Base-by-base conservation (phyloP, 768 basidiomycete species). In the Suillus lakei region DNA sequence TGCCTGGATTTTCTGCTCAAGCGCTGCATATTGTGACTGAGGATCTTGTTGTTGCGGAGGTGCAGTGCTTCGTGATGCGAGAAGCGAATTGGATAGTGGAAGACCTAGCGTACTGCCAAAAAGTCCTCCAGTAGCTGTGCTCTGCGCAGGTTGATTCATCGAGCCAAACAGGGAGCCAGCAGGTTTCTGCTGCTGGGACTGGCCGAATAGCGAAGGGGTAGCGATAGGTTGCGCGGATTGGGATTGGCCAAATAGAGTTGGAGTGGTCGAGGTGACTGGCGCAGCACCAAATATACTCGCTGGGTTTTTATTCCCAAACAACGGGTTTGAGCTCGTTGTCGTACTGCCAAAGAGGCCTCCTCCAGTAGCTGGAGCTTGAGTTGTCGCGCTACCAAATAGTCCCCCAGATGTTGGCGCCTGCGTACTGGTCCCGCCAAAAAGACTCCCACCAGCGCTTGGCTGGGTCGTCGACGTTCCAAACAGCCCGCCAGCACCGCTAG, bases 1-100 rank as follows among this genome's bases (percentile, higher is more conserved):
- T 0, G 72, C 80, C 71, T 92, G 88, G 28, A 95, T 88, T 64
- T 84, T 83, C 61, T 88, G 85, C 12, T 78, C 75, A 28, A 92
- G 71, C 44, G 80, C 83, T 3, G 76, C 68, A 64, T 85, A 88
- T 68, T 92, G 88, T 15, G 80, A 78, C 65, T 88, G 87, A 8
- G 88, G 82, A 75, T 90, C 88, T n/a, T 82, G 82, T 65, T 87
- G 84, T 68, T 83, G 81, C 41, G 76, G 75, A 4, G 80, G 66
- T 6, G 78, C 73, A 18, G 75, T 71, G 5, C 79, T 75, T 58
- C 80, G 77, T 8, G 86, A 81, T 56, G 80, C 69, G 67, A 81
- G 69, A 43, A 83, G 72, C 69, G 73, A 70, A 64, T 72, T 78
- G 41, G 83, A 71, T 26, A 73, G 69, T 15, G 82, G 80, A 51